Base-by-base conservation (phyloP, 1,284 basidiomycete genomes). In the Exobasidium cylindrosporum region DNA sequence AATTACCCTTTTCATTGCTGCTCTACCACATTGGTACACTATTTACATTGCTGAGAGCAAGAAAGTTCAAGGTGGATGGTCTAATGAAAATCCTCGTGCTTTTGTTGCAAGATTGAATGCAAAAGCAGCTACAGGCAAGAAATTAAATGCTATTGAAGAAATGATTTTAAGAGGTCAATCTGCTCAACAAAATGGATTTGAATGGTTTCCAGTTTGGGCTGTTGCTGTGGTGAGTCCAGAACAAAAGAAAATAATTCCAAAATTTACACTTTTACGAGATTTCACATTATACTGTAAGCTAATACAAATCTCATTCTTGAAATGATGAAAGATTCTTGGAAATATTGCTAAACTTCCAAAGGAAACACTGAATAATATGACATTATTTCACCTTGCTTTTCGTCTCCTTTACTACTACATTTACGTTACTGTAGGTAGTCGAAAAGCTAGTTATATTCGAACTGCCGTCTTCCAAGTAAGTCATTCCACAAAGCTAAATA, bases 41-140 rank as follows among this genome's bases (percentile, higher is more conserved):
- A 75, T 75, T 61, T 66, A 66, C 52, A 62, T 70, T 21, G 64
- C 67, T 53, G 55, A 72, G 35, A 52, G 54, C 26, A 65, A 70
- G 59, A 64, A 67, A 49, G 45, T 75, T 29, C 66, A 74, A 40
- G 72, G 72, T 11, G 73, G 73, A 17, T 75, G 73, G 73, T 58
- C 54, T 35, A 75, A 75, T 64, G 60, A 68, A 31, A 75, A 74
- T 61, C 73, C 73, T 1, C 65, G 73, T 13, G 56, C 59, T 49
- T 75, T 58, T 49, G 73, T 75, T 2, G 29, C 44, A 1, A 47
- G 55, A 11, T 63, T 75, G 28, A 64, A 66, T 52, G 62, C 63
- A 26, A 70, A 72, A 45, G 53, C 54, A 3, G 50, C 58, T 44
- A 54, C 55, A 17, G 63, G 63, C 23, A 67, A 67, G 45, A 60